Evolutionary conservation across 2,329 filamentous ascomycete species (phyloP), one percentile per base, ranked within the genome.

Genomic region (Colletotrichum sp.): DNA sequence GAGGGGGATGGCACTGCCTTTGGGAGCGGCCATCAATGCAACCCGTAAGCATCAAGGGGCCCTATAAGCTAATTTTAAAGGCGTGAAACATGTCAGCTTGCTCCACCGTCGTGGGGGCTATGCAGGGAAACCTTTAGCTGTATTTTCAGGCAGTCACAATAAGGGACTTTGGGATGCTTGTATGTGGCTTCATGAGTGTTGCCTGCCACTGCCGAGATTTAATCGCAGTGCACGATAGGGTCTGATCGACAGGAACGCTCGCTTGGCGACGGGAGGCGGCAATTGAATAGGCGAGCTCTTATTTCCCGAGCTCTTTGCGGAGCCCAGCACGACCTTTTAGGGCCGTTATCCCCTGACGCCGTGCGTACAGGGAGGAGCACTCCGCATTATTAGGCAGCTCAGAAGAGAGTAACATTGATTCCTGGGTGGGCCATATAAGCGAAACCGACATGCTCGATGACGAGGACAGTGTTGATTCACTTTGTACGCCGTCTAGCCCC

Each of bases 201-300:
- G 43, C 43, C 43, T 52, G 43, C 43, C 43, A 52, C 6, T 52
- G 43, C 43, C 43, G 43, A 52, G 43, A 52, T 52, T 52, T 52
- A 21, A 52, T 52, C 43, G 43, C 43, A 52, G 43, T 52, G n/a
- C 43, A 8, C 43, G 2, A 21, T 52, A 21, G 43, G 43, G 6
- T 13, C 43, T 52, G 43, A 52, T 52, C 43, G 43, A 52, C 43
- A 52, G n/a, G 43, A 13, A 52, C 43, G 43, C 43, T 21, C n/a
- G 10, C 43, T 52, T 52, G n/a, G 43, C 43, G n/a, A 52, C 43
- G 43, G 43, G 43, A 52, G n/a, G 43, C 43, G 43, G 43, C 43
- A 52, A 52, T 52, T 52, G 6, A 52, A 52, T 4, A 52, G 43
- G 43, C n/a, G n/a, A 48, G 6, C 43, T 48, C 2, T 48, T 48